A percentile compares a stretch with the other conserved stretches of the same genome.
phyloP scores from a whole-genome alignment of 2,329 filamentous ascomycete genomes.

The Pseudogymnoascus sp. region DNA sequence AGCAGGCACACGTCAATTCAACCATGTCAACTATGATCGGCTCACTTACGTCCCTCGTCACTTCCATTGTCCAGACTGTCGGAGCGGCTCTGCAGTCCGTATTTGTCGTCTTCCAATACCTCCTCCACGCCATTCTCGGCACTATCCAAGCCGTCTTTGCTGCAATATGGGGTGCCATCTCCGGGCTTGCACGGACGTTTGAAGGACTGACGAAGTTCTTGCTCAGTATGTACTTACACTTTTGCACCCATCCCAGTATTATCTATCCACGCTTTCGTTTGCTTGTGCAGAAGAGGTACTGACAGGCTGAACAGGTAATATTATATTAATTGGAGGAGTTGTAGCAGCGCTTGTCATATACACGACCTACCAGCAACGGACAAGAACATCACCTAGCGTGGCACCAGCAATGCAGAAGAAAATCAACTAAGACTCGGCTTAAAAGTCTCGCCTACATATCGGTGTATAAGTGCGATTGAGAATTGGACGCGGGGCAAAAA shows the following conservation, averaged over 20 bases:
- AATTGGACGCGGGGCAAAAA: no score
- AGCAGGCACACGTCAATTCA: not conserved
- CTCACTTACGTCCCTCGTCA: not conserved
- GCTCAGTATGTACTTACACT: not conserved
- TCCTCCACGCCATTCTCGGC: not conserved
- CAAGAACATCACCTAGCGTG: no score
- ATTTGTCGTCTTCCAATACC: not conserved
- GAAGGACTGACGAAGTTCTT: not conserved
- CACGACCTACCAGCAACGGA: no score
- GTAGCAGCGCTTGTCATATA: no score
- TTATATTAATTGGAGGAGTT: no score
- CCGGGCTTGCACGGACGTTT: not conserved
- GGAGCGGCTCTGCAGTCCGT: slow-evolving; percentile 15
- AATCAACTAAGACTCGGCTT: no score
- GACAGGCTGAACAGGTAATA: no score
- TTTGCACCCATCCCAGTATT: not conserved
- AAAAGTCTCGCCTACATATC: no score
- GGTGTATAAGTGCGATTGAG: no score
- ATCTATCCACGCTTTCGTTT: no score
- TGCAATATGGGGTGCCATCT: not conserved
- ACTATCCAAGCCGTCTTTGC: not conserved
- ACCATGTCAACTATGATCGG: slow-evolving; percentile 5
- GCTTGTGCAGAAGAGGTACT: no score
- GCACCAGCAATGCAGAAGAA: no score
- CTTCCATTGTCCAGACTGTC: slow-evolving; percentile 16